Conservation (phyloP, 176 grass and related monocot genomes). For the Oryza officinalis region DNA sequence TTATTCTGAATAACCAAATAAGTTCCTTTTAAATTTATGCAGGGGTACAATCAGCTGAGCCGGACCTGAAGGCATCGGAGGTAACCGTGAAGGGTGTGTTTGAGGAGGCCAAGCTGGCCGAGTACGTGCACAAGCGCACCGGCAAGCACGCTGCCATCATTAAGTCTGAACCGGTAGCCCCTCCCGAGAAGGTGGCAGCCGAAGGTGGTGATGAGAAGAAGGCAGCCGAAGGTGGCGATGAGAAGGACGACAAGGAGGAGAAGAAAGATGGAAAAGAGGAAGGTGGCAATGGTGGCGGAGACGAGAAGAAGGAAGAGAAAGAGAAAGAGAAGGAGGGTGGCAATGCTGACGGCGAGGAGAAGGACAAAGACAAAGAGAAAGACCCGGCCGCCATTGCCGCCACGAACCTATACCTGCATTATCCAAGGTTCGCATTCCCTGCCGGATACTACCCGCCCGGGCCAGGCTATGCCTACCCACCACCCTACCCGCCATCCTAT, state of each 20-base stretch:
- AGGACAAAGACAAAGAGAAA: slow-evolving; percentile 53
- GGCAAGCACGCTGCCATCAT: slow-evolving; percentile 81
- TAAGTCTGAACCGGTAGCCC: slow-evolving; percentile 53
- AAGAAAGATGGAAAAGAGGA: slow-evolving; percentile 7
- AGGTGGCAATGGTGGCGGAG: background rate
- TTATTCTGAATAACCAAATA: background rate
- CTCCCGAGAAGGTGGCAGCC: slow-evolving; percentile 29
- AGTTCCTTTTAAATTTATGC: slow-evolving; percentile 6
- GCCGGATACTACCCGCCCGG: slow-evolving; percentile 38
- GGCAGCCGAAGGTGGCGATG: slow-evolving; percentile 39
- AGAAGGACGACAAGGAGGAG: slow-evolving; percentile 36
- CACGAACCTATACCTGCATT: slow-evolving; percentile 48
- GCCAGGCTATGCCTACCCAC: slow-evolving; percentile 32
- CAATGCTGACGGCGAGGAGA: slow-evolving; percentile 30
- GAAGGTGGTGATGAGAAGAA: slow-evolving; percentile 50
- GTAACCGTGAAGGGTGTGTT: slow-evolving; percentile 81
- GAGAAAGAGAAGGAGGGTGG: slow-evolving; percentile 38
- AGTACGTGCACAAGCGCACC: slow-evolving; percentile 82
- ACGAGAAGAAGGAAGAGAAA: slow-evolving; percentile 43
- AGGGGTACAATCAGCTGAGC: slow-evolving; percentile 76
- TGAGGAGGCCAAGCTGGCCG: slow-evolving; percentile 57
- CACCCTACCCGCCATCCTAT: background rate
- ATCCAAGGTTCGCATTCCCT: slow-evolving; percentile 42
- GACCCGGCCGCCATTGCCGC: slow-evolving; percentile 19
- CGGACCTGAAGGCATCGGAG: slow-evolving; percentile 60